Percentiles rank a stretch among this genome's conserved stretches.
These are phyloP conservation scores for Marvania coccoides DNA, from an alignment of 139 green algal species.

Conservation along the genomic window DNA sequence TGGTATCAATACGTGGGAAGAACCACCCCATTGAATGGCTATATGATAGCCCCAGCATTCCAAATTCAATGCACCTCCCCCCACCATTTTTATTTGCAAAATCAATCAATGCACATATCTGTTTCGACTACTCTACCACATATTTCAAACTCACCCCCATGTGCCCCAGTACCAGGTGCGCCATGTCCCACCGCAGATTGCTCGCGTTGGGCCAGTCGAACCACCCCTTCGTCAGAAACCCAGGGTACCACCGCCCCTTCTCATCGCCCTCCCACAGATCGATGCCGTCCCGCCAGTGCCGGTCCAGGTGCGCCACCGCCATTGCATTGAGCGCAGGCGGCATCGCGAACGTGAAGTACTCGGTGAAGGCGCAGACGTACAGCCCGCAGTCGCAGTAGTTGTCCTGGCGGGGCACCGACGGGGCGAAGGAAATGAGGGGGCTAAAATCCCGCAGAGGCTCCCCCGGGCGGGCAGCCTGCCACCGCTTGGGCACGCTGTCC, in stretches of 20 bases:
- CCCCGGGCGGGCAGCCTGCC: conserved; percentile 14
- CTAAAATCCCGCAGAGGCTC: background rate
- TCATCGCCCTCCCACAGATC: background rate
- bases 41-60: too few species aligned
- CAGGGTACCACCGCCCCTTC: background rate
- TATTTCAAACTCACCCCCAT: too few species aligned
- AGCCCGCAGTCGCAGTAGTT: conserved; percentile 91
- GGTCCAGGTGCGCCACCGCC: background rate
- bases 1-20: too few species aligned
- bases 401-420: conserved; percentile 60
- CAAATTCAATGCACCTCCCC: too few species aligned
- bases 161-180: conserved; percentile 29
- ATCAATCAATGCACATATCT: background rate
- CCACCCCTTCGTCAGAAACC: conserved; percentile 51
- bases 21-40: too few species aligned
- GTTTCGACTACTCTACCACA: background rate
- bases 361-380: conserved; percentile 77
- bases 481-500: conserved; percentile 8
- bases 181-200: conserved; percentile 41
- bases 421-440: too few species aligned
- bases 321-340: conserved; percentile 1
- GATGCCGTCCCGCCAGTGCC: background rate
- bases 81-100: background rate
- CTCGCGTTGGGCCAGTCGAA: conserved; percentile 47
- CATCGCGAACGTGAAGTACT: conserved; percentile 62